These are phyloP conservation scores for Capsicum baccatum DNA, from an alignment of 257 asterid species.

Conservation along the genomic window DNA sequence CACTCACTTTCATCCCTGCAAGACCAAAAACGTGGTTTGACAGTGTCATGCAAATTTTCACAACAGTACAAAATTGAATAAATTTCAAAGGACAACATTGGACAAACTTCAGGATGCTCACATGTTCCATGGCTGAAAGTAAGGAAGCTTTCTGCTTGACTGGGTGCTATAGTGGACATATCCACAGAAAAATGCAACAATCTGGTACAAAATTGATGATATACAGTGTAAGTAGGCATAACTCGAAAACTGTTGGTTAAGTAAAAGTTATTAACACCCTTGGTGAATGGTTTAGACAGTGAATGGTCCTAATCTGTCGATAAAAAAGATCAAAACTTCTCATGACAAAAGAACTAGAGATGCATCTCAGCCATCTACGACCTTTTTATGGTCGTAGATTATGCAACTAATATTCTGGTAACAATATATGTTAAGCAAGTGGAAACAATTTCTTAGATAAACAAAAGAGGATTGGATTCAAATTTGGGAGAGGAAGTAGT, in stretches of 20 bases:
- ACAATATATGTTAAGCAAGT: neutral
- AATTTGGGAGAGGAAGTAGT: constrained; percentile 5
- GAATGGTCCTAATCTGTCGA: neutral
- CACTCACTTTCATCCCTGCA: constrained; percentile 98
- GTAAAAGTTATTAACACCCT: neutral
- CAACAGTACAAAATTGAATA: neutral
- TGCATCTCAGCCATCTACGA: neutral
- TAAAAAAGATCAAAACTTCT: neutral
- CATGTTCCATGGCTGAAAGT: constrained; percentile 98
- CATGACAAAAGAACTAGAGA: constrained; percentile 3
- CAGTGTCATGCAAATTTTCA: neutral
- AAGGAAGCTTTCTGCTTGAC: constrained; percentile 67
- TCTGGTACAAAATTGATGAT: constrained; percentile 46
- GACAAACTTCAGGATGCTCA: constrained; percentile 41
- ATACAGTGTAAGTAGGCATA: constrained; percentile 33
- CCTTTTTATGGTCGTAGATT: neutral
- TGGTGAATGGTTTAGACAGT: neutral
- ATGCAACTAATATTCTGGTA: neutral
- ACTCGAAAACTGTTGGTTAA: neutral
- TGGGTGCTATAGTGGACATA: constrained; percentile 66
- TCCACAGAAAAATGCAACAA: constrained; percentile 86
- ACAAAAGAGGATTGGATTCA: neutral
- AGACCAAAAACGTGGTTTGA: neutral
- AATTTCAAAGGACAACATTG: neutral
- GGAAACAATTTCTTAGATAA: neutral